Evolutionary conservation across 148 eudicot genomes (phyloP).

Genomic region (Fagopyrum tataricum): DNA sequence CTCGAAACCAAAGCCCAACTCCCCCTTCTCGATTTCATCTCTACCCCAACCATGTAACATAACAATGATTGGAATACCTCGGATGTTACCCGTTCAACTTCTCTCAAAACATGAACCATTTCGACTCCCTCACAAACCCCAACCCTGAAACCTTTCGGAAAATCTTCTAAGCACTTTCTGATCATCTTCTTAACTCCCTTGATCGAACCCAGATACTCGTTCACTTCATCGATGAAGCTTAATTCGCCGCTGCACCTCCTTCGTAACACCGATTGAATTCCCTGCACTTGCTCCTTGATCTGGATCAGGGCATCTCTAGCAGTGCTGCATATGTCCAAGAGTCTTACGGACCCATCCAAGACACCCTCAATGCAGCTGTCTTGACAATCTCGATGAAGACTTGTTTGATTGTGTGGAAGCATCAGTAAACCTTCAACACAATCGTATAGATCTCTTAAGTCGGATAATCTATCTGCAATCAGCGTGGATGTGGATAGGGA

Average conservation of each 20-base stretch:
- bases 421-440: conserved; percentile 20
- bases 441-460: conserved; percentile 15
- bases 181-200: conserved; percentile 25
- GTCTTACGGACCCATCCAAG: conserved; percentile 27
- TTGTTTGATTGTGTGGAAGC: conserved; percentile 19
- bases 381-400: neutral
- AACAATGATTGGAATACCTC: conserved; percentile 18
- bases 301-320: conserved; percentile 20
- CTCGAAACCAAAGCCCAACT: conserved; percentile 20
- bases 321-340: conserved; percentile 25
- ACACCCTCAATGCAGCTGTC: conserved; percentile 11
- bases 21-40: conserved; percentile 4
- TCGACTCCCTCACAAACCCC: neutral
- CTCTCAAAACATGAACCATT: conserved; percentile 15
- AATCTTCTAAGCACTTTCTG: conserved; percentile 18
- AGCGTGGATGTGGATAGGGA: conserved; percentile 14
- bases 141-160: neutral
- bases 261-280: conserved; percentile 24
- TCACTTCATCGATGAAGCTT: conserved; percentile 18
- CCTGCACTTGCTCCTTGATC: conserved; percentile 24
- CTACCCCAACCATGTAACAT: conserved; percentile 10
- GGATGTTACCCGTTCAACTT: conserved; percentile 16
- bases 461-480: conserved; percentile 15
- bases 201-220: conserved; percentile 15
- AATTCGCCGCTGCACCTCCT: conserved; percentile 21